Conservation (phyloP, 2,329 filamentous ascomycete genomes). For the Pyricularia grisea region DNA sequence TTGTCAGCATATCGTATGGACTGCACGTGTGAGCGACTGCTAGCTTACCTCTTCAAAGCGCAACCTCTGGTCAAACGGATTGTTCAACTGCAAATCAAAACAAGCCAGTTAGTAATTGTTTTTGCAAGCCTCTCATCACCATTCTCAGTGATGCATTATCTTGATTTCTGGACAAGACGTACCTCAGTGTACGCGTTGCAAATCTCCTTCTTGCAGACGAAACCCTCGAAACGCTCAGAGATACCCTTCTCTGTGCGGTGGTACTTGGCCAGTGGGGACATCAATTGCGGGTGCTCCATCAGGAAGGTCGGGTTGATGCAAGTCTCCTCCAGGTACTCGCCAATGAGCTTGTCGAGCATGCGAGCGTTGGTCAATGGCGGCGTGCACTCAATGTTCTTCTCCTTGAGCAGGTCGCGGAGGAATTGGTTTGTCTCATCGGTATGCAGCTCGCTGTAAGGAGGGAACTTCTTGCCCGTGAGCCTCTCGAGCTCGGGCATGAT, state of each 20-base stretch:
- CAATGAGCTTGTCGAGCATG: slow-evolving; percentile 92
- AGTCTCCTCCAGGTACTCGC: slow-evolving; percentile 90
- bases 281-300: slow-evolving; percentile 64
- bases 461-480: slow-evolving; percentile 87
- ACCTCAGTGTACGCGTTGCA: slow-evolving; percentile 87
- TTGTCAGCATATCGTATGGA: background rate
- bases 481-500: slow-evolving; percentile 94
- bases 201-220: slow-evolving; percentile 96
- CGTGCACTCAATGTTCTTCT: slow-evolving; percentile 82
- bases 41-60: slow-evolving; percentile 63
- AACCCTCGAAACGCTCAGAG: slow-evolving; percentile 95
- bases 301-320: slow-evolving; percentile 93
- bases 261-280: slow-evolving; percentile 95
- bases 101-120: background rate
- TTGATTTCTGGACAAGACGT: background rate
- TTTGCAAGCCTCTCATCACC: no score
- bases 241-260: slow-evolving; percentile 74
- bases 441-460: slow-evolving; percentile 79
- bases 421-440: slow-evolving; percentile 84
- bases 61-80: slow-evolving; percentile 87
- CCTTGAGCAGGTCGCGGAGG: slow-evolving; percentile 73
- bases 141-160: background rate
- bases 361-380: slow-evolving; percentile 87
- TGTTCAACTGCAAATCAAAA: slow-evolving; percentile 54
- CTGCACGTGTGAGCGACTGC: background rate